Evolutionary conservation across 495 filamentous ascomycete genomes (phyloP).

Genomic region (Podospora fimiseda): DNA sequence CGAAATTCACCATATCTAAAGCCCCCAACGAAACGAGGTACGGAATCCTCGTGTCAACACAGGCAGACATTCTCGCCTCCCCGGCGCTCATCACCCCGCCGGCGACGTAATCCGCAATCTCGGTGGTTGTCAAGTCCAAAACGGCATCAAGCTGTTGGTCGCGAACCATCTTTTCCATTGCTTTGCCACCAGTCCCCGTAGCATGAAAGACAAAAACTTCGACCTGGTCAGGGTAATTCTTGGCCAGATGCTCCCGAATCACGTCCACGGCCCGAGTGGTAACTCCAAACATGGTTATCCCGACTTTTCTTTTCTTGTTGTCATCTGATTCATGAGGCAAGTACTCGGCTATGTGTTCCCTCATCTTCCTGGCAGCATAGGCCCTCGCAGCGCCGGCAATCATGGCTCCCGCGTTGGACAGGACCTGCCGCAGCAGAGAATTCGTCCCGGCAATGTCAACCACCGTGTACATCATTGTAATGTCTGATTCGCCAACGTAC

Average conservation of each 20-base stretch:
- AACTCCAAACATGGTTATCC: constrained; percentile 69
- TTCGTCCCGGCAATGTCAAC: constrained; percentile 66
- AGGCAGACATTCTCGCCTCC: constrained; percentile 44
- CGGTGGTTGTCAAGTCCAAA: constrained; percentile 63
- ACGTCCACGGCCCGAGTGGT: constrained; percentile 56
- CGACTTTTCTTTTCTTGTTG: constrained; percentile 40
- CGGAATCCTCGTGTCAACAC: constrained; percentile 49
- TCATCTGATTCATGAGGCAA: neutral
- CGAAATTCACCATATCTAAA: constrained; percentile 66
- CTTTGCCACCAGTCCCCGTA: constrained; percentile 58
- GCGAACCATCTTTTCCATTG: constrained; percentile 57
- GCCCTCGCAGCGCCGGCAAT: constrained; percentile 50
- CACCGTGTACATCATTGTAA: constrained; percentile 63
- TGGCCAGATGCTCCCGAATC: constrained; percentile 41
- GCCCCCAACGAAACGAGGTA: constrained; percentile 59
- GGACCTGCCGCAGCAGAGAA: constrained; percentile 44
- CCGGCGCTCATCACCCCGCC: constrained; percentile 58
- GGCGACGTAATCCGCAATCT: constrained; percentile 55
- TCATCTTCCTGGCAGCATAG: constrained; percentile 27
- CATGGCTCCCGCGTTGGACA: constrained; percentile 55
- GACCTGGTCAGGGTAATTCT: constrained; percentile 17
- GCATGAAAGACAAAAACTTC: constrained; percentile 65
- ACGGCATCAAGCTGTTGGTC: constrained; percentile 54
- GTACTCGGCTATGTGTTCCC: neutral
- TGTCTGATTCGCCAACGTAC: constrained; percentile 58